Conservation (phyloP, 495 filamentous ascomycete species). For the Penicillium canariense region DNA sequence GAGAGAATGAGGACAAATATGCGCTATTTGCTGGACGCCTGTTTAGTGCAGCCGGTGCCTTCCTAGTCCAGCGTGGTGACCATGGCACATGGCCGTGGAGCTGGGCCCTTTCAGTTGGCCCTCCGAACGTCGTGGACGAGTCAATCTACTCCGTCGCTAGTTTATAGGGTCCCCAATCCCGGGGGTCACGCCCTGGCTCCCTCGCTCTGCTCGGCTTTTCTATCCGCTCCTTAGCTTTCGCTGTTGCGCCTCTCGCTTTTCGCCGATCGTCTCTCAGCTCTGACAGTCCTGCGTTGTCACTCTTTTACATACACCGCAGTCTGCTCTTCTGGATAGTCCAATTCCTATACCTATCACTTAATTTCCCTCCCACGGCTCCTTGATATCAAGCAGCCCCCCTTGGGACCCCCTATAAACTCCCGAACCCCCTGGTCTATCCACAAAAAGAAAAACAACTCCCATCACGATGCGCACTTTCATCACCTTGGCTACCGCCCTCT, state of each 20-base stretch:
- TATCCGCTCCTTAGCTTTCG: neutral
- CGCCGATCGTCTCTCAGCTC: too few species aligned
- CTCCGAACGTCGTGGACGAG: neutral
- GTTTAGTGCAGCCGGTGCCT: conserved; percentile 2
- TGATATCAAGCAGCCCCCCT: conserved; percentile 7
- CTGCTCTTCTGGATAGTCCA: neutral
- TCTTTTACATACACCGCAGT: conserved; percentile 6
- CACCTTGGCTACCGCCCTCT: conserved; percentile 36
- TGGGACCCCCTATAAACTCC: neutral
- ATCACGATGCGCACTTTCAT: conserved; percentile 45
- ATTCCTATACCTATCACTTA: neutral
- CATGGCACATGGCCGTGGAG: too few species aligned
- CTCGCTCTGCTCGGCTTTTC: neutral
- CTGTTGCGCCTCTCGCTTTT: neutral
- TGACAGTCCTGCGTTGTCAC: too few species aligned
- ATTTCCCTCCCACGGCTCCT: neutral
- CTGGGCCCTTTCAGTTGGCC: neutral
- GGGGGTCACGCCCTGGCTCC: neutral
- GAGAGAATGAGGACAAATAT: neutral
- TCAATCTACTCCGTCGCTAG: neutral
- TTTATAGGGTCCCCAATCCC: neutral
- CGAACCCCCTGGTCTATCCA: too few species aligned
- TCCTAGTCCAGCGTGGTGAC: conserved; percentile 1
- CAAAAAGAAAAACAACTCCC: neutral
- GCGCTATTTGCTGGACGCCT: neutral